These are phyloP conservation scores for Alternaria brassicicola DNA, from an alignment of 2,329 filamentous ascomycete species.

Conservation along the genomic window DNA sequence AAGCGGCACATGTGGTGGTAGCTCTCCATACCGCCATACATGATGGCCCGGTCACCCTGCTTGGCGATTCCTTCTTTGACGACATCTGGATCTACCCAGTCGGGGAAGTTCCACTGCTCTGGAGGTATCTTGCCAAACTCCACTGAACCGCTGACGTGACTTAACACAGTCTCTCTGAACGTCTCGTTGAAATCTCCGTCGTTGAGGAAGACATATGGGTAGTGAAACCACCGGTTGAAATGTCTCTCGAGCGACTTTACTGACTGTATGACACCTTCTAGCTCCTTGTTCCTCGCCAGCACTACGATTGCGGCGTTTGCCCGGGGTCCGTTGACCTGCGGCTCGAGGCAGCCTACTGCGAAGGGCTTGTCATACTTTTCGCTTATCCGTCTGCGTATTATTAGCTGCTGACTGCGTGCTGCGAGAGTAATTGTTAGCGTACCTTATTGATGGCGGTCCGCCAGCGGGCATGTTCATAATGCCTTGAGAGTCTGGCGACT, in stretches of 20 bases:
- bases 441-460: conserved; percentile 88
- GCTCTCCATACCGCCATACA: conserved; percentile 98
- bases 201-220: conserved; percentile 98
- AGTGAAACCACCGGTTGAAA: conserved; percentile 99
- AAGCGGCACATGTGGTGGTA: conserved; percentile 99
- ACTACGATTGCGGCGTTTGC: conserved; percentile 97
- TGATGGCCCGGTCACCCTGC: conserved; percentile 95
- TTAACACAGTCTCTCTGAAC: conserved; percentile 85
- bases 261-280: conserved; percentile 94
- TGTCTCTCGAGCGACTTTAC: conserved; percentile 97
- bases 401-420: conserved; percentile 18
- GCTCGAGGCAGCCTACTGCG: conserved; percentile 82
- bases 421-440: conserved; percentile 29
- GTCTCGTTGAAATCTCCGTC: conserved; percentile 95
- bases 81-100: conserved; percentile 93
- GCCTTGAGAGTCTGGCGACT: conserved; percentile 82
- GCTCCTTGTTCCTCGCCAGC: conserved; percentile 91
- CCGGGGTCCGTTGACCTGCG: conserved; percentile 75
- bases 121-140: conserved; percentile 94
- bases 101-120: conserved; percentile 94
- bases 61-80: conserved; percentile 95
- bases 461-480: conserved; percentile 87
- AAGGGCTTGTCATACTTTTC: conserved; percentile 98
- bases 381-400: conserved; percentile 78
- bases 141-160: conserved; percentile 85